A percentile compares a stretch with the other conserved stretches of the same genome.
Conservation (phyloP, 768 basidiomycete species). For the Lactarius indigo region DNA sequence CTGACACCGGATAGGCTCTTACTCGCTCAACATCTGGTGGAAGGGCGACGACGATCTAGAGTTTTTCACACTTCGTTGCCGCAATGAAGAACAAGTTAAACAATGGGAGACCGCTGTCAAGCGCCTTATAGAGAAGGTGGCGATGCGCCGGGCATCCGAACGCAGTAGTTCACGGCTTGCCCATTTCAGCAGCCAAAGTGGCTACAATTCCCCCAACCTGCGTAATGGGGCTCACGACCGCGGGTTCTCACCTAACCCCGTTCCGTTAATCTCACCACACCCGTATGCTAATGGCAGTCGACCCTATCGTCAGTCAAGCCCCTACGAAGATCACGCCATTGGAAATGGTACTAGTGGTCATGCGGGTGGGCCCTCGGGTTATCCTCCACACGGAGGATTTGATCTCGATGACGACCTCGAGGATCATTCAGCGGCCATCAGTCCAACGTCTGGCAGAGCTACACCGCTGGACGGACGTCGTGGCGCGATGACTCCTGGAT, state of each 20-base stretch:
- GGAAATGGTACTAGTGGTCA: constrained; percentile 32
- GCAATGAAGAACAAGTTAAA: constrained; percentile 85
- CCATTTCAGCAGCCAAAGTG: constrained; percentile 43
- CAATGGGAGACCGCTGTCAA: constrained; percentile 92
- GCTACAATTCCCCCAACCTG: constrained; percentile 34
- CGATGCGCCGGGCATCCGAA: constrained; percentile 66
- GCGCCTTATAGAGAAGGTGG: constrained; percentile 76
- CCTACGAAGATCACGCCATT: constrained; percentile 22
- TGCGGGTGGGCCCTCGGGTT: constrained; percentile 47
- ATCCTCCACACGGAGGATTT: constrained; percentile 64
- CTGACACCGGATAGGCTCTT: constrained; percentile 41
- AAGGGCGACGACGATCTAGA: constrained; percentile 91
- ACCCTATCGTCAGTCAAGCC: constrained; percentile 20
- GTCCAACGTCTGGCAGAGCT: constrained; percentile 60
- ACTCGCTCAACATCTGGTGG: constrained; percentile 91
- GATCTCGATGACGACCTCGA: constrained; percentile 76
- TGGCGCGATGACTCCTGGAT: constrained; percentile 23
- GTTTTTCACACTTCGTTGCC: constrained; percentile 90
- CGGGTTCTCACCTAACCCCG: constrained; percentile 30
- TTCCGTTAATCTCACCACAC: constrained; percentile 17
- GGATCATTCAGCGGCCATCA: constrained; percentile 57
- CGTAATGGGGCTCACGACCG: constrained; percentile 14
- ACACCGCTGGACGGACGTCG: constrained; percentile 67
- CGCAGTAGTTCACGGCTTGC: constrained; percentile 54
- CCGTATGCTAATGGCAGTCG: constrained; percentile 29